phyloP scores from a whole-genome alignment of 169 alveolate genomes.

The Blepharisma undulans region DNA sequence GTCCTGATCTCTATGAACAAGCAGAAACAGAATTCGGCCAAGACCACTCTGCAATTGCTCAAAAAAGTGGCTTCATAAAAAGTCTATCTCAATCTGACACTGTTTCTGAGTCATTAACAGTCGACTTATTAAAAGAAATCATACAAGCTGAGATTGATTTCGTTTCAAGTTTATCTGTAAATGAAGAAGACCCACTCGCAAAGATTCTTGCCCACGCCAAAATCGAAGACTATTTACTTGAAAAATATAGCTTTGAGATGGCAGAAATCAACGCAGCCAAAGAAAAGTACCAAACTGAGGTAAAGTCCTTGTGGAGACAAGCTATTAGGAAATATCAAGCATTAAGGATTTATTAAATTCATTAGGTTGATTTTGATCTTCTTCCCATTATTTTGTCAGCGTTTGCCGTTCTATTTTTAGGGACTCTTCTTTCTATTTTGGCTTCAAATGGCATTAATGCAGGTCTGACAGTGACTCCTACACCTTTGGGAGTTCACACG shows the following conservation, averaged over 20 bases:
- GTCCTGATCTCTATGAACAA: neutral
- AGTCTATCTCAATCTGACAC: neutral
- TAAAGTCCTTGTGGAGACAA: neutral
- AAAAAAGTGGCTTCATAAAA: neutral
- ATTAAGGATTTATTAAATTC: neutral
- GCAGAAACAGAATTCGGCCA: neutral
- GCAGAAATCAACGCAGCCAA: neutral
- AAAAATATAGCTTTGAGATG: neutral
- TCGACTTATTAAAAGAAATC: neutral
- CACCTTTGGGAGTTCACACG: neutral
- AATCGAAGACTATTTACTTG: neutral
- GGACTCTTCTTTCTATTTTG: neutral
- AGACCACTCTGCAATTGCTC: neutral
- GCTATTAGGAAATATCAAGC: neutral
- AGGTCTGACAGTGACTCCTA: neutral
- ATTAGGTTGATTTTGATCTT: neutral
- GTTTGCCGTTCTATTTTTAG: neutral
- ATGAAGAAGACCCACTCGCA: neutral
- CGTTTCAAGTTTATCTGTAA: neutral
- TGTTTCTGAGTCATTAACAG: neutral
- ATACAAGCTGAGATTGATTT: neutral
- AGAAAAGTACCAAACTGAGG: neutral
- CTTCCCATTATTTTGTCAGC: neutral
- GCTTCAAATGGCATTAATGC: slow-evolving; percentile 36
- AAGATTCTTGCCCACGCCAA: neutral